phyloP scores from a whole-genome alignment of 257 asterid species.

The Primulina eburnea region DNA sequence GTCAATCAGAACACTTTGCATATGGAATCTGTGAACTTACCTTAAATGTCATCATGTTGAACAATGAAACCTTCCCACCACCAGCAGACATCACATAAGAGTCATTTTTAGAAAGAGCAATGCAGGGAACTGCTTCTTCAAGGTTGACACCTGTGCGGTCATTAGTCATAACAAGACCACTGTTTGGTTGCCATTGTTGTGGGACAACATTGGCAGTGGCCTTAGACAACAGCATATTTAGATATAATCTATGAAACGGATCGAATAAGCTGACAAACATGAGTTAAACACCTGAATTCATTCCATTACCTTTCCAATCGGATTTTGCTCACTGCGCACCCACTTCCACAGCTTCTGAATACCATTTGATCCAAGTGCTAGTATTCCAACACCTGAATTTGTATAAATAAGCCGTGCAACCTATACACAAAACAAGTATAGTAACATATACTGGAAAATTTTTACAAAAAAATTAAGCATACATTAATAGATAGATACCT shows the following conservation, averaged over 20 bases:
- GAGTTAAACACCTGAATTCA: constrained; percentile 3
- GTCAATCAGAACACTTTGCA: not conserved
- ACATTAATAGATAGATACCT: constrained; percentile 41
- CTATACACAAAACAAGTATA: constrained; percentile 36
- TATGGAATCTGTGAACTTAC: constrained; percentile 29
- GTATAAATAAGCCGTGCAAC: constrained; percentile 96
- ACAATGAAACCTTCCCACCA: constrained; percentile 78
- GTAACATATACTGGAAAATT: constrained; percentile 22
- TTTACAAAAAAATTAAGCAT: constrained; percentile 11
- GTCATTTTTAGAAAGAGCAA: constrained; percentile 81
- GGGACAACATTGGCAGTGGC: constrained; percentile 70
- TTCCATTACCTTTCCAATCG: constrained; percentile 68
- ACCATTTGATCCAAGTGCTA: constrained; percentile 94
- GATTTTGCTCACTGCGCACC: constrained; percentile 83
- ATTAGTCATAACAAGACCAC: constrained; percentile 71
- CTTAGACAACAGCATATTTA: constrained; percentile 34
- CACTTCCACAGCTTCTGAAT: constrained; percentile 92
- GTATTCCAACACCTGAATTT: constrained; percentile 79
- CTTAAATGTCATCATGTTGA: constrained; percentile 85
- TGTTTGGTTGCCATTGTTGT: constrained; percentile 75
- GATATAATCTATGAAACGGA: constrained; percentile 13
- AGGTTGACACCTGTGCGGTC: constrained; percentile 69
- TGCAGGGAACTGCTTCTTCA: constrained; percentile 83
- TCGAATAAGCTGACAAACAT: not conserved
- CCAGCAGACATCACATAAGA: constrained; percentile 84